A percentile compares a stretch with the other conserved stretches of the same genome.
Conservation (phyloP, 257 asterid genomes). For the Fraxinus anomala region DNA sequence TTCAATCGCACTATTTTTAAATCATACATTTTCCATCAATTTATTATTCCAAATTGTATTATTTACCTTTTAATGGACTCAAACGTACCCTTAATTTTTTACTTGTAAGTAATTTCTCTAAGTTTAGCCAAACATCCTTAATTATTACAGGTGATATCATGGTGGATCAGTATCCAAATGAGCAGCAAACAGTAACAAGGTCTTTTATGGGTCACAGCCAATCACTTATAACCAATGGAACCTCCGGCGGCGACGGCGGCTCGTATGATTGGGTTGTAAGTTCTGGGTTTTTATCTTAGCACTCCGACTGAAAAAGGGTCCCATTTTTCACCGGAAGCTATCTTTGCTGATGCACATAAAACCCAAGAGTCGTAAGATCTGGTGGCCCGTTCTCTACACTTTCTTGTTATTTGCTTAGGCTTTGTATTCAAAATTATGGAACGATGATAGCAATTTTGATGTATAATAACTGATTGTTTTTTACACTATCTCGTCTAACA, state of each 20-base stretch:
- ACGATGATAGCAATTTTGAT: background rate
- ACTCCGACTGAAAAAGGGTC: background rate
- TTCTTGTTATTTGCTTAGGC: background rate
- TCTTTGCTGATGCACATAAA: background rate
- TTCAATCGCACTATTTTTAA: too few relatives aligned
- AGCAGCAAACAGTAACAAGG: background rate
- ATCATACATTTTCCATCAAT: too few relatives aligned
- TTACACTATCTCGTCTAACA: background rate
- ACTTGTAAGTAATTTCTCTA: too few relatives aligned
- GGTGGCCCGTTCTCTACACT: background rate
- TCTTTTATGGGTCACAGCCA: background rate
- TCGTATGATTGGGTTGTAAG: background rate
- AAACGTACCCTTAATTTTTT: too few relatives aligned
- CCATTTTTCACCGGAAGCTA: background rate
- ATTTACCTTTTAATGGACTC: too few relatives aligned
- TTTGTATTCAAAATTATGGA: background rate
- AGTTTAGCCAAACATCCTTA: background rate
- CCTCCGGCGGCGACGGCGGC: background rate
- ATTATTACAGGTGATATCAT: background rate
- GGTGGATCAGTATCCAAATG: background rate
- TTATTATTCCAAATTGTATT: too few relatives aligned
- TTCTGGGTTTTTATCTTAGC: background rate
- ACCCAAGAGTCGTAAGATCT: background rate
- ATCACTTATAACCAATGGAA: background rate
- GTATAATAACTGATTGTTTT: background rate